A percentile compares a stretch with the other conserved stretches of the same genome.
Conservation (phyloP, 805 yeast genomes). For the Cyberlindnera americana region DNA sequence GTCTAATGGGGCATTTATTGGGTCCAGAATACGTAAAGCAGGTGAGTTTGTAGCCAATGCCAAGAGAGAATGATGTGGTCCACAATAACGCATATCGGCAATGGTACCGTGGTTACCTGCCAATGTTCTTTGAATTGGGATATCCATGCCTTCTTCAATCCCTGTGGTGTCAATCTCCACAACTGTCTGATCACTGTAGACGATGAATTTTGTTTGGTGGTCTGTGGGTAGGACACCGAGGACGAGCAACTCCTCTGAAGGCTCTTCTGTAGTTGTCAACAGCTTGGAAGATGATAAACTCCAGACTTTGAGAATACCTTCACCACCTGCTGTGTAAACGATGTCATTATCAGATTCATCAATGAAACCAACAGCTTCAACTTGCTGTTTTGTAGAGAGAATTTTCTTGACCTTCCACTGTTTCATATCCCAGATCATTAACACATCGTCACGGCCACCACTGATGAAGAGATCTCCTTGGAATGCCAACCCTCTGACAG, state of each 20-base stretch:
- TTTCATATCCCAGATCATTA: constrained; percentile 53
- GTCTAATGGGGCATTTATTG: constrained; percentile 52
- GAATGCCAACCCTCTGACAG: constrained; percentile 83
- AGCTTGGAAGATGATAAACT: constrained; percentile 53
- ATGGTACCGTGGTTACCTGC: constrained; percentile 96
- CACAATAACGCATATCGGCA: constrained; percentile 81
- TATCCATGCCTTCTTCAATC: constrained; percentile 27
- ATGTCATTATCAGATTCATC: constrained; percentile 52
- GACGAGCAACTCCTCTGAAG: constrained; percentile 72
- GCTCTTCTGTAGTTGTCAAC: constrained; percentile 39
- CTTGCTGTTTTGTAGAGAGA: constrained; percentile 67
- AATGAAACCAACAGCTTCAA: constrained; percentile 67
- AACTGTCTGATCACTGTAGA: constrained; percentile 83
- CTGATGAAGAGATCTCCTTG: constrained; percentile 57
- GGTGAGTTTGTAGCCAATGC: constrained; percentile 96
- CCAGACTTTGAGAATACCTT: constrained; percentile 66
- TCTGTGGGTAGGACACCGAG: constrained; percentile 50
- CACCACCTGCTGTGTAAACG: constrained; percentile 82
- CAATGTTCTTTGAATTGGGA: constrained; percentile 51
- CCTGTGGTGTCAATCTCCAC: constrained; percentile 40
- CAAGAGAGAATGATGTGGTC: constrained; percentile 51
- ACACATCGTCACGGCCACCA: constrained; percentile 88
- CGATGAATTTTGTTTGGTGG: constrained; percentile 41
- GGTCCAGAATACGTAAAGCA: constrained; percentile 70
- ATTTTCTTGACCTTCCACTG: constrained; percentile 59